Conservation (phyloP, 2,329 filamentous ascomycete species). For the Fusarium hainanense region DNA sequence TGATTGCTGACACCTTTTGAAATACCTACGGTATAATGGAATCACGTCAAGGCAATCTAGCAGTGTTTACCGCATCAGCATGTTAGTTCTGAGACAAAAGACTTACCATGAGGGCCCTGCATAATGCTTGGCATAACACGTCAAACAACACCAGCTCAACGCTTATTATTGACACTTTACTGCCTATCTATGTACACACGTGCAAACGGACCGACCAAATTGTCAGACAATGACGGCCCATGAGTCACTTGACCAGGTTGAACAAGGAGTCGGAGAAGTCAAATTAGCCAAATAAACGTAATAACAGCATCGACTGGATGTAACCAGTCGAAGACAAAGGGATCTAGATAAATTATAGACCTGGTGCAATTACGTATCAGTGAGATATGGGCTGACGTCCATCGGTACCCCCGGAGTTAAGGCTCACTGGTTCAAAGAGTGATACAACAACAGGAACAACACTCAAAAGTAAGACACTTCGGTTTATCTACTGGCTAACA, state of each 20-base stretch:
- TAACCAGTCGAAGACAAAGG: slow-evolving; percentile 4
- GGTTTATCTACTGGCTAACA: neutral
- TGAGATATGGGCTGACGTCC: slow-evolving; percentile 30
- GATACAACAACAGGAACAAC: neutral
- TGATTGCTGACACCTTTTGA: neutral
- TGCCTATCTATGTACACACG: neutral
- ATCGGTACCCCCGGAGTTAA: slow-evolving; percentile 41
- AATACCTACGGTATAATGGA: neutral
- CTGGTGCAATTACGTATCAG: neutral
- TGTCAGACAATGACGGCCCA: neutral
- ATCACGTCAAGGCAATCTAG: neutral
- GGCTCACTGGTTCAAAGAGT: neutral
- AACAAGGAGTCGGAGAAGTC: neutral
- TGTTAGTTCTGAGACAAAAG: slow-evolving; percentile 5
- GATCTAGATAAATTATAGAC: neutral
- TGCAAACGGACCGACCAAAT: neutral
- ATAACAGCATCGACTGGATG: slow-evolving; percentile 11
- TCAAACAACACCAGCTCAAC: slow-evolving; percentile 5
- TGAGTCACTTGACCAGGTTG: slow-evolving; percentile 17
- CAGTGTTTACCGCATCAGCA: slow-evolving; percentile 14
- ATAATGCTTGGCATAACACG: slow-evolving; percentile 31
- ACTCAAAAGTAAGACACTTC: neutral
- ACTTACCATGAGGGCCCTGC: slow-evolving; percentile 8
- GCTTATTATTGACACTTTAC: neutral
- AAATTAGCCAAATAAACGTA: slow-evolving; percentile 19